Evolutionary conservation across 2,329 filamentous ascomycete species (phyloP), one percentile per base, ranked within the genome.

Genomic region (Monilinia polystroma): DNA sequence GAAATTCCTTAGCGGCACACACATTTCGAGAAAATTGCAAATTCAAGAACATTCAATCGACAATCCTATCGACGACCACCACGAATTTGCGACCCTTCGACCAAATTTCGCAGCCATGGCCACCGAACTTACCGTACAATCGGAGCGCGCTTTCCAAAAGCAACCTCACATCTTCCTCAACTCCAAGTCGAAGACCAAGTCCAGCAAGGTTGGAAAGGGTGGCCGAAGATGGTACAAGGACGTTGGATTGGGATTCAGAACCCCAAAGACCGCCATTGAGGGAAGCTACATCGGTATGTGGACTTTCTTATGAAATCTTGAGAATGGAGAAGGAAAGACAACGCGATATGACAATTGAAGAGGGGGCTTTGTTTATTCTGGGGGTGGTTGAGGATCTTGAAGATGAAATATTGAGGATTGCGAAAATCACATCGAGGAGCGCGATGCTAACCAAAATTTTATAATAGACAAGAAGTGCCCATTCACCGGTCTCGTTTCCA

Each of bases 101-200:
- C 58, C 70, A 68, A 71, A 65, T 35, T 70, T 70, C 75, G 74
- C 75, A 75, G 76, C 41, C 83, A 97, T 96, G 93, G 93, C 93
- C 82, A 97, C 93, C 88, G 93, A 97, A 87, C 88, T 97, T 86
- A 96, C 93, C 83, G 95, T 99, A 84, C 95, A 99, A 90, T 96
- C 92, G 82, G 95, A 99, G 90, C 94, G 95, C 87, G 95, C 95
- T 88, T 99, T 91, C 92, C 95, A 98, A 85, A 99, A 99, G 90
- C 94, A 99, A 89, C 95, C 95, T 83, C 95, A 99, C 85, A 97
- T 99, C 88, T 99, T 98, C 92, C 89, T 91, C 80, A 97, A 98
- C 90, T 87, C 90, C 81, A 99, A 99, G 90, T 85, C 86, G 82
- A 92, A 93, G 87, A 84, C 88, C 80, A 90, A 91, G 84, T 92